Base-by-base conservation (phyloP, 306 rosid genomes). In the Spatholobus suberectus region DNA sequence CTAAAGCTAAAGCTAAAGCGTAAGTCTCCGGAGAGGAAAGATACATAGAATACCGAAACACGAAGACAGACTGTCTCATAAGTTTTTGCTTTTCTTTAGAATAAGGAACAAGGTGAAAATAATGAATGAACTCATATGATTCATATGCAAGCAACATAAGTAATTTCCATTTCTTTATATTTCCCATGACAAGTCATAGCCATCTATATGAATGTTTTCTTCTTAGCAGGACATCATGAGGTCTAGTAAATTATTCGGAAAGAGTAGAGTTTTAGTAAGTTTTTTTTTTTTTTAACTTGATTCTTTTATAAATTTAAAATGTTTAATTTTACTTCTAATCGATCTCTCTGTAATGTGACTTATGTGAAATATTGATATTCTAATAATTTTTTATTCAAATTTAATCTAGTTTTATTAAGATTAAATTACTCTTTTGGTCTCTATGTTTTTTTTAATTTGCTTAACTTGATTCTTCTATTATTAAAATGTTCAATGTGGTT, bases 1-100 rank as follows among this genome's bases (percentile, higher is more conserved):
- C 79, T 77, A 82, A 86, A 88, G 87, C 70, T 77, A 85, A 91
- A 75, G 81, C 58, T 47, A 73, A 82, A 62, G 85, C 84, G 46
- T 34, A 62, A 46, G 72, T 18, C 57, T 47, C 15, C 8, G 37
- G 8, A 76, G 62, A 17, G 32, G 27, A 59, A 79, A 43, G 27
- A 44, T 43, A 32, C 65, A 14, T 80, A 67, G 41, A 66, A 5
- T 67, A 67, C 81, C 63, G 15, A 81, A 81, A 66, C 73, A 84
- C 26, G 1, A 69, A 47, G 74, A 81, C 81, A 81, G 84, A 63
- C 84, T 81, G 82, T 69, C 81, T 61, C 49, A 38, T 7, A 9
- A 18, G 26, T 2, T 57, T 66, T 40, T 81, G 69, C 59, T 52
- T 82, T 73, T 57, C 71, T 5, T 44, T 44, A 23, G 17, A 67